Conservation (phyloP, 2,329 filamentous ascomycete species). For the Fusarium caatingaense region DNA sequence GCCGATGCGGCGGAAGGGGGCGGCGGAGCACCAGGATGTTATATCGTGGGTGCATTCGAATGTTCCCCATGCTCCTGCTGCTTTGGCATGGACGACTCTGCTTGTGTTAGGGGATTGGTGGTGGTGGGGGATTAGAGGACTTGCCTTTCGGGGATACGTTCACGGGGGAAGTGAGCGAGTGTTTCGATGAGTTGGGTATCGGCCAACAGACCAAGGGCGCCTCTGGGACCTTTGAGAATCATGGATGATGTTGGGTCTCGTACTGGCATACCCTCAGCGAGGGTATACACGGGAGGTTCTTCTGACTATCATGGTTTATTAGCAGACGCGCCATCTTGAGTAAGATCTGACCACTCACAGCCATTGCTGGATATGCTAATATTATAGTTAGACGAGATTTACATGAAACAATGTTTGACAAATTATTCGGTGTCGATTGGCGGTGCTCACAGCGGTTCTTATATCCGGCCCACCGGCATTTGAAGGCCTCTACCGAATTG, state of each 20-base stretch:
- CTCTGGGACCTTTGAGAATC: neutral
- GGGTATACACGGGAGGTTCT: conserved; percentile 2
- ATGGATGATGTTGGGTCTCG: conserved; percentile 7
- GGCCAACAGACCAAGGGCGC: neutral
- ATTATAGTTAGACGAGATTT: neutral
- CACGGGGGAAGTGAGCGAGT: conserved; percentile 1
- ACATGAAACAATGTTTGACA: neutral
- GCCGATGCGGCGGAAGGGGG: neutral
- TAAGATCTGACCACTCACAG: neutral
- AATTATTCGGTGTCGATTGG: neutral
- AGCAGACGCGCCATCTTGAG: neutral
- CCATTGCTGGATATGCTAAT: neutral
- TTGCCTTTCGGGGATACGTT: conserved; percentile 13
- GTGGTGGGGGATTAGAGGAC: no score
- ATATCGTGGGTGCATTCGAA: conserved; percentile 13
- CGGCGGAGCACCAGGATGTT: conserved; percentile 13
- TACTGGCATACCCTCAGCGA: conserved; percentile 5
- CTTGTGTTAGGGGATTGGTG: neutral
- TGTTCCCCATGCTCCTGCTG: conserved; percentile 7
- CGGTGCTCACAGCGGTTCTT: neutral
- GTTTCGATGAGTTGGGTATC: conserved; percentile 17
- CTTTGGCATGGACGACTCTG: conserved; percentile 15
- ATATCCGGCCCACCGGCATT: neutral
- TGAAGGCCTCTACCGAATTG: neutral
- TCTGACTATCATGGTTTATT: neutral